Evolutionary conservation across 2,329 filamentous ascomycete genomes (phyloP), one percentile per base, ranked within the genome.

Genomic region (Xylariaceae sp.): DNA sequence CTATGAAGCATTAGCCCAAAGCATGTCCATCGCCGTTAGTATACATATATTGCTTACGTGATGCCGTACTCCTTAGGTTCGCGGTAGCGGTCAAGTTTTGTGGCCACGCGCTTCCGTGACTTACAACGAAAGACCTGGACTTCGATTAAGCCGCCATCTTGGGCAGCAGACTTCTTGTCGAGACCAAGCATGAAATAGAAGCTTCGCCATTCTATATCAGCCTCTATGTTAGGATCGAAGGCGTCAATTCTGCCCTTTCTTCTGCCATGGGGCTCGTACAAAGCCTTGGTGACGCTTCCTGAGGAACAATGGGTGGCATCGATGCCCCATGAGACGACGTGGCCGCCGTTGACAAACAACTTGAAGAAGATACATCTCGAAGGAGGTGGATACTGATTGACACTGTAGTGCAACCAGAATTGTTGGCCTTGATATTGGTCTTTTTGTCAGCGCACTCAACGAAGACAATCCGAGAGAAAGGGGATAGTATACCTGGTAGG

Each of bases 141-240:
- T 47, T 79, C 73, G 36, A 81, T 74, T 2, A 78, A 53, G 2
- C 77, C 77, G 9, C 76, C 77, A 50, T 80, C 72, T 36, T 72
- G 66, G 8, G 72, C 73, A 3, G 67, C 61, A 2, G 67, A 66
- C 31, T 59, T 56, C 17, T 58, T 50, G 9, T 63, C 57, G 3
- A 60, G 54, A 7, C 58, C 56, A 7, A 62, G 60, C 32, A 72
- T 64, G 44, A 78, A 79, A 37, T 67, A 64, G 48, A 81, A 79
- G 42, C 67, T 68, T 22, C 75, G 64, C 4, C 65, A 62, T 51
- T 81, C 66, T 44, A 75, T 66, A 11, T 74, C 67, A 16, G 67
- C 54, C 19, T 38, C 37, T 53, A 55, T 28, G 57, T 63, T 38
- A 57, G 56, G 3, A 55, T 38, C 13, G 9, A 60, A 48, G 2